Evolutionary conservation across 2,329 filamentous ascomycete genomes (phyloP).

Genomic region (Paradendryphiella salina): DNA sequence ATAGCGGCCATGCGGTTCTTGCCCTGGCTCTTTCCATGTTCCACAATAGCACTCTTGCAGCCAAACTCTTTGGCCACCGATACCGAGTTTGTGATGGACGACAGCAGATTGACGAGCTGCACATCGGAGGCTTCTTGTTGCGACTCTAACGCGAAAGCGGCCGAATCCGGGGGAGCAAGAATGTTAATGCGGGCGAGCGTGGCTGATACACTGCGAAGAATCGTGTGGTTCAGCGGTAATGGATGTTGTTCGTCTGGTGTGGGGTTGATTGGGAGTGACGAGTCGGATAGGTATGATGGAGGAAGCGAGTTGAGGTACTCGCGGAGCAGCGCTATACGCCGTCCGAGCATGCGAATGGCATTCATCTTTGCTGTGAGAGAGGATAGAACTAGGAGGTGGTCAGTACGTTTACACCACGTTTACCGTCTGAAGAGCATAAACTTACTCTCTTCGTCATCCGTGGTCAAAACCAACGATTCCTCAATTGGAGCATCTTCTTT

Average conservation of each 20-base stretch:
- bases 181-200: constrained; percentile 82
- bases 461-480: constrained; percentile 50
- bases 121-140: constrained; percentile 83
- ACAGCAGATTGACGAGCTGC: constrained; percentile 73
- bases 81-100: constrained; percentile 72
- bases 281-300: constrained; percentile 62
- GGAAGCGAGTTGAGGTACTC: constrained; percentile 75
- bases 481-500: constrained; percentile 42
- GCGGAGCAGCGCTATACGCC: constrained; percentile 59
- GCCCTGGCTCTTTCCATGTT: constrained; percentile 45
- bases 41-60: constrained; percentile 64
- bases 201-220: constrained; percentile 86
- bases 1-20: constrained; percentile 29
- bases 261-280: constrained; percentile 42
- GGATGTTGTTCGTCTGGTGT: constrained; percentile 32
- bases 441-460: constrained; percentile 67
- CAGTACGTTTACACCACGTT: constrained; percentile 8
- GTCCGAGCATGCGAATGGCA: constrained; percentile 88
- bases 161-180: constrained; percentile 69
- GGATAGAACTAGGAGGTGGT: constrained; percentile 56
- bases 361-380: constrained; percentile 84
- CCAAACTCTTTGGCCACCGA: constrained; percentile 73
- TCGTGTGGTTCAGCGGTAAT: constrained; percentile 61
- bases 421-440: background rate
- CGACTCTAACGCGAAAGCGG: constrained; percentile 70